phyloP scores from a whole-genome alignment of 495 filamentous ascomycete species.

The Friedmanniomyces simplex region DNA sequence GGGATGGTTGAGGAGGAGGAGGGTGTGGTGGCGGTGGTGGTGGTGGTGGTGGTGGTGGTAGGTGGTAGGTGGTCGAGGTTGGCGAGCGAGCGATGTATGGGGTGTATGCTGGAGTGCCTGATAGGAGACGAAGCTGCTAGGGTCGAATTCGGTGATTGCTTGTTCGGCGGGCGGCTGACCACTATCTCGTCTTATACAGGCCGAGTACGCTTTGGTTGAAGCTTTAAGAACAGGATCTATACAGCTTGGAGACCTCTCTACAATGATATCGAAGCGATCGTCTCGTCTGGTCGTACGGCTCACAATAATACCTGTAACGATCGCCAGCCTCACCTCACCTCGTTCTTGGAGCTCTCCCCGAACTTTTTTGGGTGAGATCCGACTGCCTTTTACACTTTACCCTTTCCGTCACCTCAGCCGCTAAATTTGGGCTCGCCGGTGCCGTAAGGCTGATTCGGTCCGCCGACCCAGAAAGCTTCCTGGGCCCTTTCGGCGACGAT shows the following conservation, averaged over 20 bases:
- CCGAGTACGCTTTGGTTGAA: too few species aligned
- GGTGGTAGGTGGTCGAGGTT: neutral
- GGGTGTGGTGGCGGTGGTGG: too few species aligned
- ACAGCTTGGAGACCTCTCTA: too few species aligned
- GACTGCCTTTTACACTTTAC: neutral
- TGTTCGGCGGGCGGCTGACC: neutral
- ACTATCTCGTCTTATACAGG: neutral
- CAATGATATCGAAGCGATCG: too few species aligned
- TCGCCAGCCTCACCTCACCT: too few species aligned
- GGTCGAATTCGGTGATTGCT: neutral
- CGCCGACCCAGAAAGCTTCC: neutral
- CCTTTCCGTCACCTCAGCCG: neutral
- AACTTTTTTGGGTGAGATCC: neutral
- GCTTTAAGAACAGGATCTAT: too few species aligned
- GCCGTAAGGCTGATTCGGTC: neutral
- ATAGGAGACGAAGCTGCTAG: neutral
- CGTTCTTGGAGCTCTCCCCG: neutral
- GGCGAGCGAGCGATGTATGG: neutral
- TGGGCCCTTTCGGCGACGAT: neutral
- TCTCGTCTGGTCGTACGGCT: too few species aligned
- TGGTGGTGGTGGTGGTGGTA: neutral
- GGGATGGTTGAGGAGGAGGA: neutral
- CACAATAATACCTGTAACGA: too few species aligned
- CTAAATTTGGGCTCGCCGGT: neutral
- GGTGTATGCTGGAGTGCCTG: neutral